These are phyloP conservation scores for Colletotrichum sublineola DNA, from an alignment of 2,329 filamentous ascomycete species.

Conservation along the genomic window DNA sequence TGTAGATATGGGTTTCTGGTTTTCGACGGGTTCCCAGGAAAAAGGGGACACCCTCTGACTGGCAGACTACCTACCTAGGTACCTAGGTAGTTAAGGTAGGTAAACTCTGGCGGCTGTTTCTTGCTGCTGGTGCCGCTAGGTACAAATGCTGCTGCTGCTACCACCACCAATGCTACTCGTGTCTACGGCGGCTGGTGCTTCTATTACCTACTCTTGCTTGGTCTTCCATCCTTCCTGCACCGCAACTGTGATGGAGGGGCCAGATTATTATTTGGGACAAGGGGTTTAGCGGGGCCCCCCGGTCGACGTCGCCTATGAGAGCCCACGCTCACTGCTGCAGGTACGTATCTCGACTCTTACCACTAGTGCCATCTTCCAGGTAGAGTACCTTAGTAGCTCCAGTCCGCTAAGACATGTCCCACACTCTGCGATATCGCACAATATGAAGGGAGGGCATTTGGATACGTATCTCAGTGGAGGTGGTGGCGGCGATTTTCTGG, in stretches of 20 bases:
- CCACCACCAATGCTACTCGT: background rate
- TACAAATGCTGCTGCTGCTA: background rate
- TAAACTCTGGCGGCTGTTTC: background rate
- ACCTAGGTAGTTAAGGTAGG: too few species aligned
- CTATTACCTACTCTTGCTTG: background rate
- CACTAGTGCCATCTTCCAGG: background rate
- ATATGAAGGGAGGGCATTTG: background rate
- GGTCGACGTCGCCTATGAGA: slow-evolving; percentile 21
- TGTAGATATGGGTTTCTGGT: slow-evolving; percentile 42
- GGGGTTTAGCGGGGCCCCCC: slow-evolving; percentile 37
- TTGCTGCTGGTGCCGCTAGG: background rate
- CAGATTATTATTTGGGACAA: slow-evolving; percentile 52
- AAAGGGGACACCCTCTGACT: slow-evolving; percentile 34
- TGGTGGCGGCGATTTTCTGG: background rate
- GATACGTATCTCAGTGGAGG: too few species aligned
- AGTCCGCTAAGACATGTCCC: slow-evolving; percentile 1
- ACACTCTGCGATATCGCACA: slow-evolving; percentile 20
- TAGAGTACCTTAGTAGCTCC: background rate
- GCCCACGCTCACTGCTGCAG: slow-evolving; percentile 4
- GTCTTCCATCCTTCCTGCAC: slow-evolving; percentile 19
- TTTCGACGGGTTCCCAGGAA: slow-evolving; percentile 33
- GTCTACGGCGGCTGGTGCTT: slow-evolving; percentile 11
- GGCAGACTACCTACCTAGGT: background rate
- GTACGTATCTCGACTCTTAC: slow-evolving; percentile 5
- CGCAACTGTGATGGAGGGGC: slow-evolving; percentile 53